phyloP scores from a whole-genome alignment of 1,284 basidiomycete genomes.

The Chiua sp. region DNA sequence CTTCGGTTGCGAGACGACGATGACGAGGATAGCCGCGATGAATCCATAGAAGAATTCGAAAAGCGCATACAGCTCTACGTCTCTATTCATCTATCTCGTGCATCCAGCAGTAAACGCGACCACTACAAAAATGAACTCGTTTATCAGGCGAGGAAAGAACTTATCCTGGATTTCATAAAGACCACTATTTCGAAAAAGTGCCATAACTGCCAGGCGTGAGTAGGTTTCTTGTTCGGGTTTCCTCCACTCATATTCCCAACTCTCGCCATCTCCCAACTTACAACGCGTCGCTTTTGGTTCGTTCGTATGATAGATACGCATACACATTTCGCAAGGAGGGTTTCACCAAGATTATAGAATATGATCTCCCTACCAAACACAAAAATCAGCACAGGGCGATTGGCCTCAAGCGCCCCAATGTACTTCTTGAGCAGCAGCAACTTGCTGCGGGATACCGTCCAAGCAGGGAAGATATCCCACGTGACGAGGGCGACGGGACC shows the following conservation, averaged over 20 bases:
- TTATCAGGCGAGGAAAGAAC: conserved; percentile 86
- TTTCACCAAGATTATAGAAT: conserved; percentile 94
- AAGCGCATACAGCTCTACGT: conserved; percentile 79
- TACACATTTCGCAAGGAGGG: conserved; percentile 96
- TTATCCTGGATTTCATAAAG: conserved; percentile 87
- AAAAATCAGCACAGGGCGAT: conserved; percentile 65
- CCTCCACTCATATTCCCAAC: conserved; percentile 3
- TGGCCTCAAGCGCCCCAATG: conserved; percentile 71
- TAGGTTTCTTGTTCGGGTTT: conserved; percentile 26
- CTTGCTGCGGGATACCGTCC: conserved; percentile 21
- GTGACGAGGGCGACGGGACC: conserved; percentile 44
- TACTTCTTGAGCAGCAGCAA: conserved; percentile 61
- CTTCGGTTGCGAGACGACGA: conserved; percentile 45
- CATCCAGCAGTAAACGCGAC: conserved; percentile 71
- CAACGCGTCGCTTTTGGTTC: too few relatives aligned
- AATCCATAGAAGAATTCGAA: conserved; percentile 70
- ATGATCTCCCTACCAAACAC: conserved; percentile 85
- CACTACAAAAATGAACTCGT: conserved; percentile 90
- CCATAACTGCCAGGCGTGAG: conserved; percentile 85
- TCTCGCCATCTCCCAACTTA: too few relatives aligned
- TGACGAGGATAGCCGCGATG: conserved; percentile 44
- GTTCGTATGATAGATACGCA: conserved; percentile 56
- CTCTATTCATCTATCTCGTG: conserved; percentile 61
- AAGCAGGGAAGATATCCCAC: conserved; percentile 44
- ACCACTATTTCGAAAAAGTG: conserved; percentile 75